Conservation (phyloP, 441 rosid genomes). For the Cnidoscolus chayamansa region DNA sequence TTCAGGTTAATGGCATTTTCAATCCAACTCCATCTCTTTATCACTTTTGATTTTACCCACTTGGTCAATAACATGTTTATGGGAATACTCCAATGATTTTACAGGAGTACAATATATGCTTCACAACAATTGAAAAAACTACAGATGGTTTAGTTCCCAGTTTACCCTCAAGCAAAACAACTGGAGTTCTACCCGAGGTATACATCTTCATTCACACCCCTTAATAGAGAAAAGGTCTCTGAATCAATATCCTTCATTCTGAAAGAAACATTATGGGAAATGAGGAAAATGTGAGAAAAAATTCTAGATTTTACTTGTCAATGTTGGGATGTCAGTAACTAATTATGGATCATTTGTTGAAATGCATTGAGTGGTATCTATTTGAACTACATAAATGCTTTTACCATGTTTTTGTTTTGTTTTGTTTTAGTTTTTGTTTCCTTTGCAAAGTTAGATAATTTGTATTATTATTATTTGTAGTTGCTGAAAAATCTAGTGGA, state of each 20-base stretch:
- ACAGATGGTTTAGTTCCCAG: slow-evolving; percentile 64
- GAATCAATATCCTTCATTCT: background rate
- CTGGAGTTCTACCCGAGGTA: slow-evolving; percentile 96
- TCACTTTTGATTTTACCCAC: background rate
- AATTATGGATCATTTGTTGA: background rate
- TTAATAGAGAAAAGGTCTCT: background rate
- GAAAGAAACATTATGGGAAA: background rate
- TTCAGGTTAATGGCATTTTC: slow-evolving; percentile 60
- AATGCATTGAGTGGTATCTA: slow-evolving; percentile 11
- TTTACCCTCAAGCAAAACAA: slow-evolving; percentile 62
- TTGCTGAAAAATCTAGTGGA: slow-evolving; percentile 84
- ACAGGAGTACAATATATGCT: slow-evolving; percentile 96
- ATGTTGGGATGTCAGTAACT: slow-evolving; percentile 1
- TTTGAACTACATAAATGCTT: background rate
- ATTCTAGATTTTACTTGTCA: background rate
- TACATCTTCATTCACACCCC: background rate
- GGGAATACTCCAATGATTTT: slow-evolving; percentile 24
- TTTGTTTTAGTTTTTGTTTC: background rate
- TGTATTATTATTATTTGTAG: slow-evolving; percentile 39
- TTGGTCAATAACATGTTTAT: slow-evolving; percentile 10
- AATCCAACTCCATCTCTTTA: slow-evolving; percentile 22
- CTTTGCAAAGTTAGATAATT: slow-evolving; percentile 16
- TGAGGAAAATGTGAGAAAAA: background rate
- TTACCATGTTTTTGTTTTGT: background rate
- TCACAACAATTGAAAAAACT: slow-evolving; percentile 86